Base-by-base conservation (phyloP, 257 asterid species). In the Nicotiana knightiana region DNA sequence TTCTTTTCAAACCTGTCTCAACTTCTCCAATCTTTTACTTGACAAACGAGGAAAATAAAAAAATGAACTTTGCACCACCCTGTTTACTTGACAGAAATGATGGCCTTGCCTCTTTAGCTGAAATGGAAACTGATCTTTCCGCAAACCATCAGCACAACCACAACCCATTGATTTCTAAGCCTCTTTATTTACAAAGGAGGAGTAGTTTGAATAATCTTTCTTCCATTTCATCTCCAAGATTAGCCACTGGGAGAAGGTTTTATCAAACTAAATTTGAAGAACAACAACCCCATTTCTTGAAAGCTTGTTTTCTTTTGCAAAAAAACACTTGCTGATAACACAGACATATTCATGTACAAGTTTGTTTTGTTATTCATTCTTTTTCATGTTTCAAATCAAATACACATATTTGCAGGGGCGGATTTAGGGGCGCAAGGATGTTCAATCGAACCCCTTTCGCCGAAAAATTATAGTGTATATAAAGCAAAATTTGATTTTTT, bases 331-430 rank as follows among this genome's bases (percentile, higher is more conserved):
- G 82, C 83, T 16, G 62, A 39, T 26, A 87, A 86, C 51, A 82
- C 17, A 80, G 90, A 88, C 63, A 88, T 88, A 70, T 88, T 86
- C 80, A 88, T 88, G 91, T 88, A 86, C 87, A 86, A 88, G 91
- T 88, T 71, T 28, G 85, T 81, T 13, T 28, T 37, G 1, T 9
- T n/a, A 18, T 24, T 54, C 10, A 9, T 63, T 17, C 16, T 17
- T 35, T 33, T 67, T 17, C 28, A 67, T 16, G 12, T 33, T 33
- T 67, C 53, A 8, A 17, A 65, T 57, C n/a, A 7, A 17, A 57
- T 12, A 11, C 26, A 62, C 12, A 26, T 76, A 11, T 21, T 21
- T 21, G 24, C 24, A 0, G 24, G 24, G 24, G 24, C 0, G 24
- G 24, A 21, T 21, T 21, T 21, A 21, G 24, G 24, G 24, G 24